Base-by-base conservation (phyloP, 495 filamentous ascomycete species). In the Aspergillus indologenus region DNA sequence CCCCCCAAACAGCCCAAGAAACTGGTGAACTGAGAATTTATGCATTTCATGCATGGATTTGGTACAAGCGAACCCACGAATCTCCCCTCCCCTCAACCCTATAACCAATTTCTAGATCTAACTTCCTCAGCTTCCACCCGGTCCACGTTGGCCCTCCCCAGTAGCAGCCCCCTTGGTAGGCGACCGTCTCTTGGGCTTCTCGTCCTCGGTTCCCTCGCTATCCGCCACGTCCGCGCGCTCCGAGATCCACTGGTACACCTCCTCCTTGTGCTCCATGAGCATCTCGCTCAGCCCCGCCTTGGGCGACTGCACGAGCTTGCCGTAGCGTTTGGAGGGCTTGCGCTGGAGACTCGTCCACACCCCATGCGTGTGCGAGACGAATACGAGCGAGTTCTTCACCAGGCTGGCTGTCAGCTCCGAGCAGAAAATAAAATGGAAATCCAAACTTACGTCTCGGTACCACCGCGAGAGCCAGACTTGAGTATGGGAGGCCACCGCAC, bases 241-340 rank as follows among this genome's bases (percentile, higher is more conserved):
- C 54, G 67, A 46, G 47, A 90, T 77, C 75, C 79, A 89, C 19
- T 75, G 57, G 59, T 75, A 79, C 1, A 83, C 83, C 17, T 88
- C 83, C 1, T 70, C 62, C 31, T 79, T 75, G 71, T 90, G 85
- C 29, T 73, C 70, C 14, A 73, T 66, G 69, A 90, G 78, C 87
- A 91, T 90, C 22, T 80, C 75, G n/a, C 80, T 81, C 23, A 90
- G 69, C 0, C 81, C 78, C 12, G 68, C 71, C 23, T 79, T 76
- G 1, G 75, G 66, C 22, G 84, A 86, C 58, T 76, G 75, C 31
- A 82, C 65, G 8, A 91, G 80, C 0, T 72, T 77, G 0, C 89
- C 89, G 58, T 90, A 90, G 3, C 88, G 80, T 71, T 89, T 90
- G 18, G 80, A 80, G 15, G 86, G 81, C 64, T 85, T 87, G 54